Conservation (phyloP, 78 protist species). For the Chrysochromulina parva region DNA sequence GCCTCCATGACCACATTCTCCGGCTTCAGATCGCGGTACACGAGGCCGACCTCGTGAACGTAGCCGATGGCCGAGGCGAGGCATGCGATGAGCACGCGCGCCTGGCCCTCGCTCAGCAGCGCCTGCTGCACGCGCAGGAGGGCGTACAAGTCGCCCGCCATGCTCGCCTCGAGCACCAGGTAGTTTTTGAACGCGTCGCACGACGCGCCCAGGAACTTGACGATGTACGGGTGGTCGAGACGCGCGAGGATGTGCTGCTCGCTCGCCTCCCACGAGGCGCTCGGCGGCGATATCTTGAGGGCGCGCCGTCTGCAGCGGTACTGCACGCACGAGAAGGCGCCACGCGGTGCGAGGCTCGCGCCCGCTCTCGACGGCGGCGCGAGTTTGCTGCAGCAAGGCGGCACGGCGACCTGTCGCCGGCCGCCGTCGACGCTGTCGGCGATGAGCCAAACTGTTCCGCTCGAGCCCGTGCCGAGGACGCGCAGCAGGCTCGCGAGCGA, state of each 20-base stretch:
- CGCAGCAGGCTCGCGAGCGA: neutral
- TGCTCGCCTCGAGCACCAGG: neutral
- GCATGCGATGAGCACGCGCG: neutral
- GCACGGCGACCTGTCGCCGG: neutral
- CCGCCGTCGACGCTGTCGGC: neutral
- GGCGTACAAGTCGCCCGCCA: neutral
- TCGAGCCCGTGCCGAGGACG: neutral
- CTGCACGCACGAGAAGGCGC: neutral
- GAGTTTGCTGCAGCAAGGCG: neutral
- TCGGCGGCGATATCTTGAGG: neutral
- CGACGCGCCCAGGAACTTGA: neutral
- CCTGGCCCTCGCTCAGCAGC: neutral
- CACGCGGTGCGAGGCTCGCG: neutral
- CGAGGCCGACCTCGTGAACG: conserved; percentile 14
- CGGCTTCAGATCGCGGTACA: conserved; percentile 48
- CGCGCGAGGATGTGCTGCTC: neutral
- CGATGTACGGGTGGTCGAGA: neutral
- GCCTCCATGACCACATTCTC: conserved; percentile 3
- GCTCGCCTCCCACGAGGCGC: neutral
- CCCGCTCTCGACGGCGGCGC: neutral
- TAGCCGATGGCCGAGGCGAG: conserved; percentile 12
- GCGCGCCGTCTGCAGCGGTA: neutral
- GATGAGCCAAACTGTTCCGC: neutral
- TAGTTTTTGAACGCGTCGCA: neutral
- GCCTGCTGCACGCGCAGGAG: neutral